Percentiles rank a stretch among this genome's conserved stretches.
Conservation (phyloP, 352 stramenopile genomes). For the Phytophthora boehmeriae region DNA sequence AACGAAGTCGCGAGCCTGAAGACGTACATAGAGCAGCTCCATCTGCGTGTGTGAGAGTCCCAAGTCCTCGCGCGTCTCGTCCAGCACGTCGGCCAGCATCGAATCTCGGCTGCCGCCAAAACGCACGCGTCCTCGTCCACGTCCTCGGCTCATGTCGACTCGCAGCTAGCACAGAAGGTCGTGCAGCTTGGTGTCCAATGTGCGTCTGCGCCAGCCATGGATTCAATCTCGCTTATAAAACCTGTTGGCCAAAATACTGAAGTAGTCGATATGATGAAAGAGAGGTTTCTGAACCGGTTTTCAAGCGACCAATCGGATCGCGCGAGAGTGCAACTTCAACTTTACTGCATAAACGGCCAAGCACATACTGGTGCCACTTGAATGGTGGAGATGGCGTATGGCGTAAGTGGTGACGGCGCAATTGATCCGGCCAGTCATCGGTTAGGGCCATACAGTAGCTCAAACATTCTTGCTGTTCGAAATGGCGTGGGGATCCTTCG, state of each 20-base stretch:
- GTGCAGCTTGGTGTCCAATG: background rate
- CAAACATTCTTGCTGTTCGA: conserved; percentile 10
- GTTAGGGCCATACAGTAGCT: background rate
- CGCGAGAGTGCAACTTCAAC: conserved; percentile 1
- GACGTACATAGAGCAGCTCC: conserved; percentile 63
- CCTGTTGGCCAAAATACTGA: too few species aligned
- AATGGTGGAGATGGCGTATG: background rate
- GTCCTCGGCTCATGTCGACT: conserved; percentile 60
- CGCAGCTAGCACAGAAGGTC: conserved; percentile 1
- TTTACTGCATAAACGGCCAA: background rate
- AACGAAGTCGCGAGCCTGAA: background rate
- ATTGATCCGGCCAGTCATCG: background rate
- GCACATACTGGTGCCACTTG: too few species aligned
- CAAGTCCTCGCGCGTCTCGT: conserved; percentile 75
- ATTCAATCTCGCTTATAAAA: too few species aligned
- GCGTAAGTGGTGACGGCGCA: too few species aligned
- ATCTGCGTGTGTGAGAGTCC: conserved; percentile 73
- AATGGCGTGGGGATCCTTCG: conserved; percentile 22
- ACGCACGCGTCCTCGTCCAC: conserved; percentile 65
- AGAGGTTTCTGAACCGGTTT: too few species aligned
- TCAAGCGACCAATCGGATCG: background rate
- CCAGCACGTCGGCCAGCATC: conserved; percentile 67
- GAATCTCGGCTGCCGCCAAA: conserved; percentile 78
- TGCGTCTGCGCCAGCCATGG: conserved; percentile 23
- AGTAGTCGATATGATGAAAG: too few species aligned